Base-by-base conservation (phyloP, 805 yeast genomes). In the Pichia ethanolica region DNA sequence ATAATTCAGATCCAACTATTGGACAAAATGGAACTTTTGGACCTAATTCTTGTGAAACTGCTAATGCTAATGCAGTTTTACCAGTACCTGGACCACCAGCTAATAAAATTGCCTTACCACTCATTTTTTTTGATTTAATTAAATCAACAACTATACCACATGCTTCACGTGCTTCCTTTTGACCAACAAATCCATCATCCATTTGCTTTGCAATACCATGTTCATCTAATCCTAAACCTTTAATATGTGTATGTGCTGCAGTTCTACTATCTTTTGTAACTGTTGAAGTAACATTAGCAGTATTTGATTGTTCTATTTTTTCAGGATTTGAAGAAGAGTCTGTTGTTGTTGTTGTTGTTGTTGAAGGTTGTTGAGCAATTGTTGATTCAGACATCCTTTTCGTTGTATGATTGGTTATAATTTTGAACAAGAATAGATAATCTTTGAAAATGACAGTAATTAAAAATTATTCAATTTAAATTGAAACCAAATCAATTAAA, bases 81-180 rank as follows among this genome's bases (percentile, higher is more conserved):
- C 99, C 99, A 0, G 99, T 93, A 12, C 96, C 88, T 32, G 99
- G 99, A 10, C 98, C 98, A 39, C 99, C 99, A 0, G 99, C 98
- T 53, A 93, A 76, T 54, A 93, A 71, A 25, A 90, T 93, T 1
- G 98, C 97, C 57, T 97, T 80, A 30, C 99, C 99, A 26, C 98
- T 97, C 68, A 93, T 91, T 56, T 87, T 82, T 46, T 97, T 96
- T 35, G 86, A 89, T 64, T 88, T 89, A 53, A 93, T 89, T 89
- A 93, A 84, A 70, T 87, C 90, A 58, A 91, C 77, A 47, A 93
- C 83, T 39, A 93, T 83, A 50, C 97, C 99, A 20, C 97, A 96
- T 5, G 99, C 98, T 47, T 53, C 54, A 69, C 99, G 81, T 3
- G 99, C 99, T 64, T 87, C 86, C 48, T 81, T 65, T 72, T 93